Evolutionary conservation across 1,139 yeast species (phyloP).

Genomic region (Arxiozyma bovina): DNA sequence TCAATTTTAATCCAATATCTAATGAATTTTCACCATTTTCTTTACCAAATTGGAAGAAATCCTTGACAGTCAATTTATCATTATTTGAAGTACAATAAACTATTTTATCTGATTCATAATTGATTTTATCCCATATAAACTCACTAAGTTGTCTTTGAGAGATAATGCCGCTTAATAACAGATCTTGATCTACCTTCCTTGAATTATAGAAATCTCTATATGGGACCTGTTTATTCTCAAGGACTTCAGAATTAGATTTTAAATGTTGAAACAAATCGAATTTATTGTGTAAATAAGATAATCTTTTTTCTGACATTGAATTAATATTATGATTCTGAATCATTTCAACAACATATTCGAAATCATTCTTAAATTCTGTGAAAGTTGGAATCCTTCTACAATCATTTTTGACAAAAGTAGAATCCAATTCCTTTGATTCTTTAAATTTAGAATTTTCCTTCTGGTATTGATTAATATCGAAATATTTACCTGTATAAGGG

Average conservation of each 20-base stretch:
- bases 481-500: conserved; percentile 26
- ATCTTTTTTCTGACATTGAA: conserved; percentile 19
- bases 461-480: conserved; percentile 19
- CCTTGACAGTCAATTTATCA: conserved; percentile 13
- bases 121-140: conserved; percentile 82
- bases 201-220: conserved; percentile 96
- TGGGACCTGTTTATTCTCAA: conserved; percentile 52
- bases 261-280: conserved; percentile 27
- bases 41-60: conserved; percentile 17
- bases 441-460: conserved; percentile 11
- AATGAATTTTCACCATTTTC: conserved; percentile 8
- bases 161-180: conserved; percentile 95
- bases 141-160: conserved; percentile 90
- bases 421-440: conserved; percentile 3
- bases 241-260: conserved; percentile 24
- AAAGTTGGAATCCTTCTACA: conserved; percentile 16
- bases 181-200: conserved; percentile 94
- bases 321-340: conserved; percentile 15
- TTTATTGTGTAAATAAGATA: conserved; percentile 21
- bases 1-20: conserved; percentile 24
- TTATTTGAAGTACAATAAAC: conserved; percentile 17
- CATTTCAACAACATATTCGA: conserved; percentile 11
- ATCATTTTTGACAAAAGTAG: not conserved
- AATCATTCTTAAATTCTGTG: conserved; percentile 19
- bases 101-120: conserved; percentile 22